Base-by-base conservation (phyloP, 441 rosid species). In the Sinapis alba region DNA sequence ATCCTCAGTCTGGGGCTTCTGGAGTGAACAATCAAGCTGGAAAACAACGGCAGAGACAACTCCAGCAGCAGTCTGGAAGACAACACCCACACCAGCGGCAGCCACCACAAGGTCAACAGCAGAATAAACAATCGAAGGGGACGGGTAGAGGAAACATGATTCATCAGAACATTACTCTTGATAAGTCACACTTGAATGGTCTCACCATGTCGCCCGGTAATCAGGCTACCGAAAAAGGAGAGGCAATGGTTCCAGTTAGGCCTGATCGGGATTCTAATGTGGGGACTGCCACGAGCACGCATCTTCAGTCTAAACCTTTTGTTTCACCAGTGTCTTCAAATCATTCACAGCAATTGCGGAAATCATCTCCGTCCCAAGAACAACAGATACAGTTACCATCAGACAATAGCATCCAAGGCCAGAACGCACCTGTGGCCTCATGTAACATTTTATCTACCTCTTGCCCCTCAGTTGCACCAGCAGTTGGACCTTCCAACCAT, bases 71-170 rank as follows among this genome's bases (percentile, higher is more conserved):
- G 79, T 73, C 97, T 81, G 94, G 89, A 65, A 80, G 97, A 81
- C 86, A 82, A 58, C 99, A 94, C 77, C 99, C 97, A 82, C 96
- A 87, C 74, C 97, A 91, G 78, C 86, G 89, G 70, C 97, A 83
- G 32, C 87, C 83, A 51, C 30, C 83, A 24, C 93, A 82, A 66
- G 83, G 87, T 57, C 86, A 86, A 43, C 98, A 87, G 79, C 97
- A 87, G 80, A 81, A 85, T 74, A 97, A 94, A 80, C 72, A 84
- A 69, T 61, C 77, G 73, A 92, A 92, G 87, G 99, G 96, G 73
- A 83, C 83, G 64, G 97, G 94, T 72, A 91, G 97, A 86, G 98
- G 97, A 82, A 92, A 85, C 74, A 76, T 82, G 83, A 84, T 80
- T 71, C 91, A 88, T 80, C 97, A 89, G 83, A 89, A 86, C 79